These are phyloP conservation scores for Aspergillus arachidicola DNA, from an alignment of 2,329 filamentous ascomycete genomes.

Conservation along the genomic window DNA sequence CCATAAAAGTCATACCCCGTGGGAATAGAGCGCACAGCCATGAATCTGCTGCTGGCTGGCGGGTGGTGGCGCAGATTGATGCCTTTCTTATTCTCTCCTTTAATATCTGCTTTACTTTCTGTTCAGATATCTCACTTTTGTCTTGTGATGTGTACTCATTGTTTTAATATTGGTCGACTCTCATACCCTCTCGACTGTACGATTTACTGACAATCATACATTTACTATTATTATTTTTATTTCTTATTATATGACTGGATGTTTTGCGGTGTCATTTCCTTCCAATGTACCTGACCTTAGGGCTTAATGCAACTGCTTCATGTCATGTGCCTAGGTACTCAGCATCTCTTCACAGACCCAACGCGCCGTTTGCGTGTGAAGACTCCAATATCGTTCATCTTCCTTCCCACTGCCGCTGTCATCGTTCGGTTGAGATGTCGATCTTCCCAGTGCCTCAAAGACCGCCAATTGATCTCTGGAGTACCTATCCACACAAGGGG, in stretches of 20 bases:
- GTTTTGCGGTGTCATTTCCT: not conserved
- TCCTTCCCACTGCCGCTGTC: conserved; percentile 22
- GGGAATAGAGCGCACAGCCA: conserved; percentile 4
- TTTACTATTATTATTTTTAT: not conserved
- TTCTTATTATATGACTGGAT: not conserved
- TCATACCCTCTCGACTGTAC: conserved; percentile 13
- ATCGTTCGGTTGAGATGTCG: conserved; percentile 13
- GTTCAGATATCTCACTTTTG: conserved; percentile 1
- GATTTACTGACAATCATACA: conserved; percentile 8
- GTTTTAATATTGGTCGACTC: conserved; percentile 12
- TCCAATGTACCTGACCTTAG: not conserved
- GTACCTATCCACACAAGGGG: conserved; percentile 56
- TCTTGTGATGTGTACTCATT: conserved; percentile 13
- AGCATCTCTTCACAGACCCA: conserved; percentile 49
- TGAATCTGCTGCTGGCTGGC: conserved; percentile 13
- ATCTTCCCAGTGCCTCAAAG: conserved; percentile 58
- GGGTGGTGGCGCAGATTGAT: conserved; percentile 8
- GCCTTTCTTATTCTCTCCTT: conserved; percentile 4
- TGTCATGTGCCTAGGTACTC: conserved; percentile 9
- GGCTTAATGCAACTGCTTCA: not conserved
- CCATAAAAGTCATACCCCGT: not conserved
- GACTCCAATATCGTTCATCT: conserved; percentile 36
- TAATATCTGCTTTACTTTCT: not conserved
- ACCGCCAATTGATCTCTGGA: conserved; percentile 63
- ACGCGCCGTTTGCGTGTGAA: conserved; percentile 47